phyloP scores from a whole-genome alignment of 129 eudicot genomes.

The Dittrichia graveolens region DNA sequence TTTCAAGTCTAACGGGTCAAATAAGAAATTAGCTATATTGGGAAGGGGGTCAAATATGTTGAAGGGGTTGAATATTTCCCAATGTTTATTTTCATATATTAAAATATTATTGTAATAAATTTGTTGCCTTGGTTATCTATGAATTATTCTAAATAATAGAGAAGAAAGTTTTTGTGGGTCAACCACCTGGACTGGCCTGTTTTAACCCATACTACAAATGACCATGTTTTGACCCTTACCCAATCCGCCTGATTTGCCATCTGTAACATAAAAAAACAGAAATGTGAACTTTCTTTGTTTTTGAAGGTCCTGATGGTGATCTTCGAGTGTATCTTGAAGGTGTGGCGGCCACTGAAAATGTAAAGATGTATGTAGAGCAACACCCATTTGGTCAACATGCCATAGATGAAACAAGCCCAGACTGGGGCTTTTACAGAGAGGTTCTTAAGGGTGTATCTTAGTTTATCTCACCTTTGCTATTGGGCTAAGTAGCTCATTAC shows the following conservation, averaged over 20 bases:
- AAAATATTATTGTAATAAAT: not conserved
- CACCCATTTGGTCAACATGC: slow-evolving; percentile 38
- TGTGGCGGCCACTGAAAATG: slow-evolving; percentile 39
- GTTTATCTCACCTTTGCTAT: not conserved
- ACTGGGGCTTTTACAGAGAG: slow-evolving; percentile 33
- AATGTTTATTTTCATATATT: not conserved
- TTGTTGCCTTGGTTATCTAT: not conserved
- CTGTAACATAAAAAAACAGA: not conserved
- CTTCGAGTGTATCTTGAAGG: slow-evolving; percentile 70
- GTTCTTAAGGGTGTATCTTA: slow-evolving; percentile 25
- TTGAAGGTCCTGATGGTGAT: slow-evolving; percentile 81
- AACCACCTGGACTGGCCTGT: not conserved
- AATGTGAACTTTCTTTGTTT: not conserved
- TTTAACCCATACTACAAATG: not conserved
- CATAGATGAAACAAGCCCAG: slow-evolving; percentile 37
- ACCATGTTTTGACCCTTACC: slow-evolving; percentile 13
- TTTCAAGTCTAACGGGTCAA: not conserved
- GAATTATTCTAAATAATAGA: not conserved
- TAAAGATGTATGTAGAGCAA: slow-evolving; percentile 34
- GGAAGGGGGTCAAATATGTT: not conserved
- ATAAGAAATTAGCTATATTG: not conserved
- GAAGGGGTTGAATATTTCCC: not conserved
- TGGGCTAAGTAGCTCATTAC: slow-evolving; percentile 1
- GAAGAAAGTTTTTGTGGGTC: slow-evolving; percentile 1
- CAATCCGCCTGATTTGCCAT: not conserved